These are phyloP conservation scores for Neofusicoccum laricinum DNA, from an alignment of 2,329 filamentous ascomycete genomes.

Conservation along the genomic window DNA sequence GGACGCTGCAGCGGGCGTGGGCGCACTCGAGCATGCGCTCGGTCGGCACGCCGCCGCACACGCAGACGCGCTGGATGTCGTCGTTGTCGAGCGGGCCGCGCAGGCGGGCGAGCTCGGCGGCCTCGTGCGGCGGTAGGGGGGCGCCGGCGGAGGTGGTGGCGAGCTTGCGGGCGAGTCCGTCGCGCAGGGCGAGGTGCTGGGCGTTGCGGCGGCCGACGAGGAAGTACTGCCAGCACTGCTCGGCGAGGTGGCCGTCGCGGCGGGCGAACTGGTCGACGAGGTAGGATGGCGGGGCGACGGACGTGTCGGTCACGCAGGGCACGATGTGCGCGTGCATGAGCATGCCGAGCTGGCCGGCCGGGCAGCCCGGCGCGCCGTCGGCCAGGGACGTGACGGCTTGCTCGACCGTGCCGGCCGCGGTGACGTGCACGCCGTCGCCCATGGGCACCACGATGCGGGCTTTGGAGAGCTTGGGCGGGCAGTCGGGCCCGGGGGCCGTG, in stretches of 20 bases:
- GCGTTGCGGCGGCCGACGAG: not conserved
- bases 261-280: not conserved
- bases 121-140: not conserved
- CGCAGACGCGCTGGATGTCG: not conserved
- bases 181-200: not conserved
- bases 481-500: no score
- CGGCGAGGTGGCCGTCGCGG: not conserved
- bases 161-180: not conserved
- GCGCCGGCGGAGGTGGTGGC: not conserved
- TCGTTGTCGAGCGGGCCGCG: not conserved
- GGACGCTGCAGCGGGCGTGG: not conserved
- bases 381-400: not conserved
- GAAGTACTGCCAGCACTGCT: slow-evolving; percentile 8
- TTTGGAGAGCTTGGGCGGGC: not conserved
- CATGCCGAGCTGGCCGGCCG: not conserved
- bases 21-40: slow-evolving; percentile 2
- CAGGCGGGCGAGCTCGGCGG: not conserved
- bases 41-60: not conserved
- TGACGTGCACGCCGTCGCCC: not conserved
- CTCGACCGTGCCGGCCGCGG: not conserved
- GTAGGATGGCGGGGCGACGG: not conserved
- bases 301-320: not conserved
- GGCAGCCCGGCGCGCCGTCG: not conserved
- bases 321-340: not conserved
- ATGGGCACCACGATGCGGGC: not conserved